These are phyloP conservation scores for Dothideomycetes sp. DNA, from an alignment of 2,329 filamentous ascomycete species.

Conservation along the genomic window DNA sequence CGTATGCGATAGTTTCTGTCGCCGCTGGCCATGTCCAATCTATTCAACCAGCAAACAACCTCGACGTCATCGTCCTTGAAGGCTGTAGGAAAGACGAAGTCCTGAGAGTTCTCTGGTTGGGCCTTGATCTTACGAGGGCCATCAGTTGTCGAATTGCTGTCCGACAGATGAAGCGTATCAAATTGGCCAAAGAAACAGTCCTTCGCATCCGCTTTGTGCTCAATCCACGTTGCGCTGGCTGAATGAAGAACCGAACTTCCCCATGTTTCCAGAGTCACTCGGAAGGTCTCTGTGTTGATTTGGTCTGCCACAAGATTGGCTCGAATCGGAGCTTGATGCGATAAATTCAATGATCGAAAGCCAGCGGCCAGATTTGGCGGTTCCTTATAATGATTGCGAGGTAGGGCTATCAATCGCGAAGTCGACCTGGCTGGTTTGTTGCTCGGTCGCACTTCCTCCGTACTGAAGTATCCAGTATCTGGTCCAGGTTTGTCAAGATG, in stretches of 20 bases:
- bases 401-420: constrained; percentile 21
- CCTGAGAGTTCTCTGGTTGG: constrained; percentile 17
- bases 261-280: constrained; percentile 23
- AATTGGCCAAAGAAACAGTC: constrained; percentile 24
- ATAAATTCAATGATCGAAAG: constrained; percentile 21
- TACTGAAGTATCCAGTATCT: constrained; percentile 24
- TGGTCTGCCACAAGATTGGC: constrained; percentile 22
- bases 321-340: constrained; percentile 18
- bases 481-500: constrained; percentile 17
- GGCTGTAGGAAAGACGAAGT: constrained; percentile 18
- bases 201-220: constrained; percentile 22
- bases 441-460: constrained; percentile 20
- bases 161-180: constrained; percentile 18
- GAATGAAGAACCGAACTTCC: constrained; percentile 18
- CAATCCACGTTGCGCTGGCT: constrained; percentile 22
- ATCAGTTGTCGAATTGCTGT: not conserved
- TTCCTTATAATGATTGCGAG: constrained; percentile 20
- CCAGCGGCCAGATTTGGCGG: constrained; percentile 24
- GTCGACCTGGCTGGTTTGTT: constrained; percentile 17
- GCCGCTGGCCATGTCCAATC: constrained; percentile 19
- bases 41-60: constrained; percentile 24
- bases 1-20: constrained; percentile 20
- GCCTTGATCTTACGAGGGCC: constrained; percentile 8
- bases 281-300: constrained; percentile 19
- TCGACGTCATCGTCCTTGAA: constrained; percentile 19